Conservation (phyloP, 371 early-diverging fungal species). For the Mortierella sp. region DNA sequence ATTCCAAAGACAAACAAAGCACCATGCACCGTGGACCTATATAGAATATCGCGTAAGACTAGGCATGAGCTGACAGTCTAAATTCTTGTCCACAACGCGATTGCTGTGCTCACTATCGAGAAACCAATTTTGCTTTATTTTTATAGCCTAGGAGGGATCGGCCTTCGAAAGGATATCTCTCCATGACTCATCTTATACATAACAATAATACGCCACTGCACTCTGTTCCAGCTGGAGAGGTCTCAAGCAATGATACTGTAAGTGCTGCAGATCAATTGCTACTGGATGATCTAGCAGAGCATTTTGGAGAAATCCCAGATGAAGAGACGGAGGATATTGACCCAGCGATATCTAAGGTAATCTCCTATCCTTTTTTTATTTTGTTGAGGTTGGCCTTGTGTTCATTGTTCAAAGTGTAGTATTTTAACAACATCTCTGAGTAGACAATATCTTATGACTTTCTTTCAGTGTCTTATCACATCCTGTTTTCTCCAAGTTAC, state of each 20-base stretch:
- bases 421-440: not conserved
- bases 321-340: conserved; percentile 6
- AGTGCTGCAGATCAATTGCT: conserved; percentile 16
- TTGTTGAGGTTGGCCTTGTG: not conserved
- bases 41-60: conserved; percentile 25
- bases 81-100: not conserved
- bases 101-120: not conserved
- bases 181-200: conserved; percentile 21
- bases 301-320: conserved; percentile 21
- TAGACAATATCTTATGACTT: conserved; percentile 13
- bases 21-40: conserved; percentile 37
- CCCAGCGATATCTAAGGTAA: not conserved
- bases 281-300: conserved; percentile 28
- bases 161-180: conserved; percentile 27
- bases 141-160: conserved; percentile 19
- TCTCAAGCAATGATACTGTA: not conserved
- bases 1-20: conserved; percentile 31
- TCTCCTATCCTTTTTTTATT: not conserved
- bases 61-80: not conserved
- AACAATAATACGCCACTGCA: not conserved
- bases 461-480: conserved; percentile 71
- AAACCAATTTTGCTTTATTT: not conserved
- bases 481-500: conserved; percentile 76
- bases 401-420: not conserved
- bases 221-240: not conserved